These are phyloP conservation scores for Ulvella scutata DNA, from an alignment of 139 green algal genomes.

Conservation along the genomic window DNA sequence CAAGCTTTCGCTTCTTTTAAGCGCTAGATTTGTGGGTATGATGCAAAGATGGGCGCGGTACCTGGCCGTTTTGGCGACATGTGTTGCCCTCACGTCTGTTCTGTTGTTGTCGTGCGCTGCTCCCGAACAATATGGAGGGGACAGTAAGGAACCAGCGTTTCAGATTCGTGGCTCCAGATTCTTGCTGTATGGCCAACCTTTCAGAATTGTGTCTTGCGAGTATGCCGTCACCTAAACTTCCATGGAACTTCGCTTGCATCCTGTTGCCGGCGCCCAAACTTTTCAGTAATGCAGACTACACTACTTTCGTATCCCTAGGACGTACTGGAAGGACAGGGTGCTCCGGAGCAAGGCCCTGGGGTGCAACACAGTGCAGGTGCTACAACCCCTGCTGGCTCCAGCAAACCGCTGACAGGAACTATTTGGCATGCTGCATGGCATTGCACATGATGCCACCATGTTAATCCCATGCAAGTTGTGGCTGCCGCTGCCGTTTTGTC, in stretches of 20 bases:
- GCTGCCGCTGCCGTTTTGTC: no score
- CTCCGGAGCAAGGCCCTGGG: slow-evolving; percentile 22
- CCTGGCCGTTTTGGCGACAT: no score
- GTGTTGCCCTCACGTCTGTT: no score
- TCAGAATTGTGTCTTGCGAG: neutral
- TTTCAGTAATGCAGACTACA: slow-evolving; percentile 20
- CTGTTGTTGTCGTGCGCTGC: no score
- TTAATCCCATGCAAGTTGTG: no score
- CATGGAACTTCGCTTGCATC: neutral
- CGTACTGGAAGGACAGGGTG: slow-evolving; percentile 34
- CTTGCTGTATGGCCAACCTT: neutral
- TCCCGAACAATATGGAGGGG: no score
- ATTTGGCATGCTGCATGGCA: neutral
- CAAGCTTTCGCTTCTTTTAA: no score
- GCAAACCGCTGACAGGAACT: neutral
- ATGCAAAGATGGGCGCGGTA: no score
- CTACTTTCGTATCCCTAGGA: slow-evolving; percentile 33
- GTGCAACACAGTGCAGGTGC: slow-evolving; percentile 31
- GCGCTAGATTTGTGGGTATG: no score
- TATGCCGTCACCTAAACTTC: neutral
- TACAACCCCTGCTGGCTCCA: neutral
- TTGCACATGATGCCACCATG: neutral
- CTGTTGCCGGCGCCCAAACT: neutral
- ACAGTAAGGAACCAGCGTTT: neutral
- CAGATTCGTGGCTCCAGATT: neutral